A percentile compares a stretch with the other conserved stretches of the same genome.
These are phyloP conservation scores for Fusarium sp. DNA, from an alignment of 2,329 filamentous ascomycete genomes.

Conservation along the genomic window DNA sequence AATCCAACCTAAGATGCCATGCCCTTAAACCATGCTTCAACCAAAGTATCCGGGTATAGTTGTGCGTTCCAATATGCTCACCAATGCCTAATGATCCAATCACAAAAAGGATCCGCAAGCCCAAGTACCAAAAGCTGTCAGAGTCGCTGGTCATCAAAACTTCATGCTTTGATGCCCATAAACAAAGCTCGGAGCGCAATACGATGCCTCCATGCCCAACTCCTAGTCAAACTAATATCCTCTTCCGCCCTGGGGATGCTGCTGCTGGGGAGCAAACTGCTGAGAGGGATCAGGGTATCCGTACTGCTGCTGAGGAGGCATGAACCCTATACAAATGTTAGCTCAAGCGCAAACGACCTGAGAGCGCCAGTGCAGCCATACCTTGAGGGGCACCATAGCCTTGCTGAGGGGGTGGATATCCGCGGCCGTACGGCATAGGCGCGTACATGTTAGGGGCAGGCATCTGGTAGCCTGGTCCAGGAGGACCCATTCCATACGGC, in stretches of 20 bases:
- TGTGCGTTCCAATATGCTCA: constrained; percentile 47
- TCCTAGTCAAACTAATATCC: constrained; percentile 50
- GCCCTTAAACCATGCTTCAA: constrained; percentile 42
- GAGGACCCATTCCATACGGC: constrained; percentile 52
- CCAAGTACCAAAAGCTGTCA: constrained; percentile 42
- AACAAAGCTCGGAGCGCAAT: constrained; percentile 1
- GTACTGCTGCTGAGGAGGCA: constrained; percentile 53
- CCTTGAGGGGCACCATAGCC: constrained; percentile 56
- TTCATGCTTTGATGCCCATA: constrained; percentile 15
- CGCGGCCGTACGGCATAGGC: constrained; percentile 53
- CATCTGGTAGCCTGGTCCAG: constrained; percentile 53
- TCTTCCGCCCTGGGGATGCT: constrained; percentile 55
- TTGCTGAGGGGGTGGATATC: constrained; percentile 52
- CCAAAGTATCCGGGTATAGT: constrained; percentile 47
- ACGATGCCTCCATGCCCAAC: constrained; percentile 10
- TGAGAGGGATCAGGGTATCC: constrained; percentile 61
- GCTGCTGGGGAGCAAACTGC: constrained; percentile 52
- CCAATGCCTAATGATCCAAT: constrained; percentile 45
- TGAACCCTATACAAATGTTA: constrained; percentile 50
- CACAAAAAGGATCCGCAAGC: constrained; percentile 46
- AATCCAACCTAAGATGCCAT: constrained; percentile 39
- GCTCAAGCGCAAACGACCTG: neutral
- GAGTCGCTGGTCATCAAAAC: constrained; percentile 35
- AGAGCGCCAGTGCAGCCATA: constrained; percentile 40
- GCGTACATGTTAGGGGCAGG: constrained; percentile 53